Percentiles rank a stretch among this genome's conserved stretches.
Evolutionary conservation across 2,329 filamentous ascomycete genomes (phyloP).

Genomic region (Lachnellula willkommii): DNA sequence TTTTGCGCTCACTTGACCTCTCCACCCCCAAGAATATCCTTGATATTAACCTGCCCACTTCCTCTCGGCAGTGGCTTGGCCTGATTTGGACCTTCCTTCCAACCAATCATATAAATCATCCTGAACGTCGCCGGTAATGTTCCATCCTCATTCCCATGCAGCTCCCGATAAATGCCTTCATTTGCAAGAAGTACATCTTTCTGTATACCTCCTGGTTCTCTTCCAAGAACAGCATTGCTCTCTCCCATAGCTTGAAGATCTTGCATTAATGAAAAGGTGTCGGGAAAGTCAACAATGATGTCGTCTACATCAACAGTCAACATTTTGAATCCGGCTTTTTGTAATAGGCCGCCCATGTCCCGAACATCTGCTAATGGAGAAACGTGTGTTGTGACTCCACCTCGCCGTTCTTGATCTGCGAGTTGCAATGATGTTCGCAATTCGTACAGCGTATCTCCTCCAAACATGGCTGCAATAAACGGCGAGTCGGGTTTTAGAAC

Average conservation of each 20-base stretch:
- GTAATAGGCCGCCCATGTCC: slow-evolving; percentile 82
- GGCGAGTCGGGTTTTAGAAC: slow-evolving; percentile 85
- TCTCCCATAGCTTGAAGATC: slow-evolving; percentile 97
- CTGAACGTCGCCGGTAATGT: slow-evolving; percentile 85
- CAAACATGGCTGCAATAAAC: slow-evolving; percentile 94
- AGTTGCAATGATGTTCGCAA: slow-evolving; percentile 88
- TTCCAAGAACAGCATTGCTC: slow-evolving; percentile 78
- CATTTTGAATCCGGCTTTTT: slow-evolving; percentile 87
- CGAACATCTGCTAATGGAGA: slow-evolving; percentile 88
- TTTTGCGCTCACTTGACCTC: slow-evolving; percentile 20
- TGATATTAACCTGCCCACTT: slow-evolving; percentile 80
- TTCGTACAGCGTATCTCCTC: slow-evolving; percentile 90
- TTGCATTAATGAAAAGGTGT: slow-evolving; percentile 83
- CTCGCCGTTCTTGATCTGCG: slow-evolving; percentile 81
- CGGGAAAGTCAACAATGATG: slow-evolving; percentile 90
- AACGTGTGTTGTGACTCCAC: slow-evolving; percentile 87
- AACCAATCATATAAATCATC: slow-evolving; percentile 98
- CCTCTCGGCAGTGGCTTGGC: slow-evolving; percentile 75
- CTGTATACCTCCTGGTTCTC: slow-evolving; percentile 71
- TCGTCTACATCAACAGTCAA: slow-evolving; percentile 96
- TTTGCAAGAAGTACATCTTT: slow-evolving; percentile 82
- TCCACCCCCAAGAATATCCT: slow-evolving; percentile 61
- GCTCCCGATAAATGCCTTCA: slow-evolving; percentile 79
- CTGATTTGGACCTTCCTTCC: slow-evolving; percentile 80
- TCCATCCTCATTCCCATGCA: slow-evolving; percentile 78